Evolutionary conservation across 1,139 yeast genomes (phyloP).

Genomic region (Geotrichum candidum): DNA sequence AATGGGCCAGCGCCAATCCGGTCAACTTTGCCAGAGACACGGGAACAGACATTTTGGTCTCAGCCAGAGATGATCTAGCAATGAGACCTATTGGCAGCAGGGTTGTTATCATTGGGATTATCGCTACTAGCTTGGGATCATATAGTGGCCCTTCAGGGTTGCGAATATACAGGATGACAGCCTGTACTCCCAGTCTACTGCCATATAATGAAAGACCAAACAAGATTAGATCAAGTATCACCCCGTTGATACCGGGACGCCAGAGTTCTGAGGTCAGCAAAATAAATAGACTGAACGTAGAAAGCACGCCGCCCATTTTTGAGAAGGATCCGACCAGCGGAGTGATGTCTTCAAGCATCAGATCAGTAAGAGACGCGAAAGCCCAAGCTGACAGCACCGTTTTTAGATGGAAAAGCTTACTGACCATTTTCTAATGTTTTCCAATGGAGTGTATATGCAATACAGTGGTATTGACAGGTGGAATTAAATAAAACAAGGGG

Average conservation of each 20-base stretch:
- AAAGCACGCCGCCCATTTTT: neutral
- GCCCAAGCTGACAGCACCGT: neutral
- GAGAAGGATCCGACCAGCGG: neutral
- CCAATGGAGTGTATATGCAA: neutral
- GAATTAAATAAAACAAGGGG: neutral
- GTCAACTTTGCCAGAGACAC: neutral
- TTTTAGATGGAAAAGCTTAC: neutral
- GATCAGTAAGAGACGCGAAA: neutral
- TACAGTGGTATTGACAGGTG: neutral
- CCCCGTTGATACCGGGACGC: neutral
- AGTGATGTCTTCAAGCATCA: neutral
- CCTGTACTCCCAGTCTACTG: neutral
- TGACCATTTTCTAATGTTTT: neutral
- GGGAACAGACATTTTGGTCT: neutral
- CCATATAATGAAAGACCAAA: neutral
- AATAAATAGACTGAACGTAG: neutral
- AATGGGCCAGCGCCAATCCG: neutral
- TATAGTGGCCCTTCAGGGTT: neutral
- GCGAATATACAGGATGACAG: neutral
- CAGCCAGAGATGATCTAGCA: neutral
- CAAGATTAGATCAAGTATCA: neutral
- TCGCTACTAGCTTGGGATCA: neutral
- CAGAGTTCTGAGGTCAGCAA: neutral
- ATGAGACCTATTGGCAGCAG: neutral
- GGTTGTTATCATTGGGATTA: neutral